These are phyloP conservation scores for Tetrapisispora nanseiensis DNA, from an alignment of 805 yeast genomes.

Conservation along the genomic window DNA sequence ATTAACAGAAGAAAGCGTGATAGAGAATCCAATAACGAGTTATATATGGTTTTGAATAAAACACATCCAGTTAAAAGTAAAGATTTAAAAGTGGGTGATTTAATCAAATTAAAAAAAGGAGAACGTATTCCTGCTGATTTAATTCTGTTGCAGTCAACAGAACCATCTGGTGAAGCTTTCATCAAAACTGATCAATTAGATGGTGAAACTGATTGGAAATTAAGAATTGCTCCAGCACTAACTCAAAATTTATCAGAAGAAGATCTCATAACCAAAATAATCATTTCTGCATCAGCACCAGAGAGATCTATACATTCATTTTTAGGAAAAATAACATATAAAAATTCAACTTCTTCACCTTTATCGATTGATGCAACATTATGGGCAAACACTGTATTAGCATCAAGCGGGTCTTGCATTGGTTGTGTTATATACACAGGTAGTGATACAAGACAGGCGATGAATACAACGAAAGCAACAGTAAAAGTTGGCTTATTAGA, in stretches of 20 bases:
- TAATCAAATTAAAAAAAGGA: conserved; percentile 69
- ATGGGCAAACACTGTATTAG: conserved; percentile 97
- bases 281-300: conserved; percentile 70
- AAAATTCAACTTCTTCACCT: conserved; percentile 47
- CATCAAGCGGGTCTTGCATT: conserved; percentile 75
- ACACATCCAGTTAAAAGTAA: conserved; percentile 40
- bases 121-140: conserved; percentile 90
- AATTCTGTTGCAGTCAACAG: conserved; percentile 75
- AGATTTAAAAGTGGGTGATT: conserved; percentile 75
- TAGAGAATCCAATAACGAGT: conserved; percentile 75
- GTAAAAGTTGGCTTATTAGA: conserved; percentile 87
- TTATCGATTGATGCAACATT: conserved; percentile 81
- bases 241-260: conserved; percentile 55
- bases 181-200: conserved; percentile 95
- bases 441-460: conserved; percentile 82
- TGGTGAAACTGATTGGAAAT: conserved; percentile 99
- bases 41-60: conserved; percentile 57
- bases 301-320: conserved; percentile 75
- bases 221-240: conserved; percentile 63
- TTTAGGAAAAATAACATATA: conserved; percentile 59
- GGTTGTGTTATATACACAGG: conserved; percentile 91
- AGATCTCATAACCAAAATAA: conserved; percentile 40
- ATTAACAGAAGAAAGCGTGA: conserved; percentile 84
- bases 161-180: conserved; percentile 75
- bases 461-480: conserved; percentile 82